phyloP scores from a whole-genome alignment of 805 yeast genomes.

The Candida quercuum region DNA sequence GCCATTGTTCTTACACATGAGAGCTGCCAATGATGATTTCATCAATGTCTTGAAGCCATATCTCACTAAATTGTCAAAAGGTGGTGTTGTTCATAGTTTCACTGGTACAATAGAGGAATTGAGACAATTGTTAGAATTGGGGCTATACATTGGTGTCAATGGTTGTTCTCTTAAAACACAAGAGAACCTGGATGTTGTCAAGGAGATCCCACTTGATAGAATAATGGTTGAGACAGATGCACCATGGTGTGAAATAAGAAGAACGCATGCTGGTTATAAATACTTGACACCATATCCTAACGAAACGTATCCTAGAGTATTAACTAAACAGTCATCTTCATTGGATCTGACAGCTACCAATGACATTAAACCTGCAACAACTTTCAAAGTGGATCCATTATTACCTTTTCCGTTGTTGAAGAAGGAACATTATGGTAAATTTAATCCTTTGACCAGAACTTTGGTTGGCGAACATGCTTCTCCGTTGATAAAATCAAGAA shows the following conservation, averaged over 20 bases:
- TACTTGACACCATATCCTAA: conserved; percentile 53
- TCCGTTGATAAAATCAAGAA: conserved; percentile 68
- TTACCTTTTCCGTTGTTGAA: conserved; percentile 63
- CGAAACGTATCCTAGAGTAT: conserved; percentile 41
- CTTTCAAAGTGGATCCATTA: conserved; percentile 36
- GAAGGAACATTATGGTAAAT: conserved; percentile 49
- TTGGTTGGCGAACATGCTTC: conserved; percentile 28
- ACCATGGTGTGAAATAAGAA: conserved; percentile 96
- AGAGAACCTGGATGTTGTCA: conserved; percentile 65
- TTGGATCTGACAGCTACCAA: conserved; percentile 1
- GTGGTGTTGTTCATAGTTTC: conserved; percentile 92
- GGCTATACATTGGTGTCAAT: conserved; percentile 75
- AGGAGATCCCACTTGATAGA: conserved; percentile 60
- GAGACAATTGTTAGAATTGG: conserved; percentile 46
- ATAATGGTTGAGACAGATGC: conserved; percentile 91
- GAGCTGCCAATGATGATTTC: conserved; percentile 82
- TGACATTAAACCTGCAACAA: not conserved
- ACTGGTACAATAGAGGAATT: conserved; percentile 77
- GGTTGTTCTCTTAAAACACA: conserved; percentile 87
- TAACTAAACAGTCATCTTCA: conserved; percentile 16
- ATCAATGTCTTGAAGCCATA: conserved; percentile 58
- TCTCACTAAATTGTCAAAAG: conserved; percentile 22
- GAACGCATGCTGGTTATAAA: conserved; percentile 69
- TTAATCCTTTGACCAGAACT: conserved; percentile 21
- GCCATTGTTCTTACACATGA: conserved; percentile 87